Evolutionary conservation across 192 early-diverging fungal genomes (phyloP), one percentile per base, ranked within the genome.

Genomic region (Umbelopsis isabellina): DNA sequence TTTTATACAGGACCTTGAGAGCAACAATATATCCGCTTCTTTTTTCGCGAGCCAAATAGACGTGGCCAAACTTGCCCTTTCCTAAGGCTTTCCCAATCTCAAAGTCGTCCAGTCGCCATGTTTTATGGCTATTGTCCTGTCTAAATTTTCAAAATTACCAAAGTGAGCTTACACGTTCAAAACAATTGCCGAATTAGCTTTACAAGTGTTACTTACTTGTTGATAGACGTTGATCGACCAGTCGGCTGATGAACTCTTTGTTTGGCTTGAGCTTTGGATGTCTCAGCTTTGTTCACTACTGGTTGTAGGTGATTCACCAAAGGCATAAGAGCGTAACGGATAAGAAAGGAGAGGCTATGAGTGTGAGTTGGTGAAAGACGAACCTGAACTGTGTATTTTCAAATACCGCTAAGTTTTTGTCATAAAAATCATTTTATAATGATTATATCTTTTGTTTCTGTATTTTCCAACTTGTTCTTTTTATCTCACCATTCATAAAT

Each of bases 51-150:
- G 96, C 96, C 13, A 97, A 75, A 74, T 96, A 99, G 1, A 98
- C 97, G 25, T 91, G 86, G 0, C 97, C 97, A 85, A 98, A 99
- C 68, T 97, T 95, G n/a, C 97, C 97, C 72, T 93, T 93, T 65
- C 97, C 97, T 22, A 99, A 78, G 0, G 90, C 84, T 21, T 84
- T 77, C 23, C 95, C 96, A 50, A 99, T 89, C 58, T 97, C 95
- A 86, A 99, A 99, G 79, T 98, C 95, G 23, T 90, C 68, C 16
- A 91, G 44, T 22, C 75, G 75, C 90, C 90, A 92, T 61, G 13
- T 25, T 35, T 61, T 58, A 16, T 30, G 53, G 9, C 23, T 13
- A 16, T 10, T 12, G 16, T 61, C 55, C 12, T 22, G 55, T 61
- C 55, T 61, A 61, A 35, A 4, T 18, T 35, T 8, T 12, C 33